phyloP scores from a whole-genome alignment of 768 basidiomycete genomes.

The Tulasnella sp. region DNA sequence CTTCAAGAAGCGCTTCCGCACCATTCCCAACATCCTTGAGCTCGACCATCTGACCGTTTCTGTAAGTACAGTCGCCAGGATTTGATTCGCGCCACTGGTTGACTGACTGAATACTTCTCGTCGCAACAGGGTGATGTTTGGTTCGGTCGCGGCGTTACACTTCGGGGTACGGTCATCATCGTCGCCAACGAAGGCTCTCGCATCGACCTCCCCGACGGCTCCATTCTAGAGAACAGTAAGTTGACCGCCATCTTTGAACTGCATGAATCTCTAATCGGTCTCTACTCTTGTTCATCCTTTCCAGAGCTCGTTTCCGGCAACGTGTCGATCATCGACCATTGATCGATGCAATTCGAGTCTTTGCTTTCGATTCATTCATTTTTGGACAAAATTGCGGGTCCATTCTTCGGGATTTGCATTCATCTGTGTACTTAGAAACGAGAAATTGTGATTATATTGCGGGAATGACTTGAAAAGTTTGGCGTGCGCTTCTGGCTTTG shows the following conservation, averaged over 20 bases:
- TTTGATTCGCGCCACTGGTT: not conserved
- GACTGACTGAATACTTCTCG: not conserved
- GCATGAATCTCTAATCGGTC: conserved; percentile 16
- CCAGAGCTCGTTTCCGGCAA: conserved; percentile 69
- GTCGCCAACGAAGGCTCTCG: conserved; percentile 73
- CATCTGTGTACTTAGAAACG: no score
- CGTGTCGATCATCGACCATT: conserved; percentile 61
- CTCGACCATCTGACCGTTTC: conserved; percentile 91
- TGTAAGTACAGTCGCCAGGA: not conserved
- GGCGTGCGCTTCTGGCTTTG: no score
- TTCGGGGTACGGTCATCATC: conserved; percentile 83
- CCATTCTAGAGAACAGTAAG: conserved; percentile 62
- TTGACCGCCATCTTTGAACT: conserved; percentile 8
- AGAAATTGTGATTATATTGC: no score
- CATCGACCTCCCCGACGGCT: conserved; percentile 76
- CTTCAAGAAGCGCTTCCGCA: conserved; percentile 93
- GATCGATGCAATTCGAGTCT: conserved; percentile 3
- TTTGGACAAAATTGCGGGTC: no score
- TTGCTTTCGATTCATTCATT: no score
- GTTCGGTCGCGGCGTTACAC: conserved; percentile 77
- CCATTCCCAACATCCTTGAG: conserved; percentile 82
- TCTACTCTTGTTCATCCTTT: not conserved
- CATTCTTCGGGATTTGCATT: no score
- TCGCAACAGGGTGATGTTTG: conserved; percentile 58
- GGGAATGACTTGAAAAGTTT: no score